Evolutionary conservation across 2,329 filamentous ascomycete species (phyloP).

Genomic region (Apiospora marii): DNA sequence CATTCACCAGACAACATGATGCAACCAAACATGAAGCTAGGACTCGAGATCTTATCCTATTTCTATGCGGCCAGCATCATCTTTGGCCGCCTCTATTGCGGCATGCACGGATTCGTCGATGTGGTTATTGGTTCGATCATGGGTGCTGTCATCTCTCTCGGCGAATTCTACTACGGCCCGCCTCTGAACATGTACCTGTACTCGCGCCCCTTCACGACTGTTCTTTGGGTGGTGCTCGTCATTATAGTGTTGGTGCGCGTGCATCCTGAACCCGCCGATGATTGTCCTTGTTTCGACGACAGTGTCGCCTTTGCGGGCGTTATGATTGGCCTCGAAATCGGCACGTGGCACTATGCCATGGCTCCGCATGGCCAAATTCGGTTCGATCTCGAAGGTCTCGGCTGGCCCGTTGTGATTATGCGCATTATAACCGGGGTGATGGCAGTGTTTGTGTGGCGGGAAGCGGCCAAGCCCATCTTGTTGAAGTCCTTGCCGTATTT

Average conservation of each 20-base stretch:
- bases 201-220: constrained; percentile 68
- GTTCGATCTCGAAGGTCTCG: constrained; percentile 72
- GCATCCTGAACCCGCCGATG: constrained; percentile 94
- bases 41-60: constrained; percentile 75
- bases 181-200: constrained; percentile 76
- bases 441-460: constrained; percentile 88
- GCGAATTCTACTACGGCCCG: constrained; percentile 68
- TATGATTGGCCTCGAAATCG: constrained; percentile 82
- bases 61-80: constrained; percentile 91
- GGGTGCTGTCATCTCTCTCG: constrained; percentile 69
- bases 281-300: constrained; percentile 97
- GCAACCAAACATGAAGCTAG: constrained; percentile 63
- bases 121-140: constrained; percentile 82
- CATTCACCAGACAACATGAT: constrained; percentile 70
- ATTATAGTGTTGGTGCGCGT: constrained; percentile 83
- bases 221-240: constrained; percentile 68
- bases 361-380: constrained; percentile 59
- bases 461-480: constrained; percentile 84
- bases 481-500: constrained; percentile 82
- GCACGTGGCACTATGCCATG: constrained; percentile 81
- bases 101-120: constrained; percentile 98
- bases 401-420: constrained; percentile 67
- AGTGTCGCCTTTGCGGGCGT: constrained; percentile 93
- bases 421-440: constrained; percentile 83
- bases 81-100: constrained; percentile 91